A percentile compares a stretch with the other conserved stretches of the same genome.
These are phyloP conservation scores for Mycena alexandri DNA, from an alignment of 768 basidiomycete genomes.

Conservation along the genomic window DNA sequence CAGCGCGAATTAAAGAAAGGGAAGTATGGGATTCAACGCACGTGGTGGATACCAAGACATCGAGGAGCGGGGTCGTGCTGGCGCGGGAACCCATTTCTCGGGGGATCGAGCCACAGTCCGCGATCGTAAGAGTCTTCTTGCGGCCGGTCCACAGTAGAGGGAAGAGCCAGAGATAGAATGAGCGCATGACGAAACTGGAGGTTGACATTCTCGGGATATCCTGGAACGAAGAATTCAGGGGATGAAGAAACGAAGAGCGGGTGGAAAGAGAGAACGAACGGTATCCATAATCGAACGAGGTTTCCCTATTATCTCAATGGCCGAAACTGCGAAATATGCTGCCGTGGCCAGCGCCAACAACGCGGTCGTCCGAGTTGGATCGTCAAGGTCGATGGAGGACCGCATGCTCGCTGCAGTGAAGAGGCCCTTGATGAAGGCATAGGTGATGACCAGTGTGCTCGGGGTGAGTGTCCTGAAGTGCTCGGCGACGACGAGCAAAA, in stretches of 20 bases:
- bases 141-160: constrained; percentile 29
- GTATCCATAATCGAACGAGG: neutral
- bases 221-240: too few relatives aligned
- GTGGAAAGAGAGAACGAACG: neutral
- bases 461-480: neutral
- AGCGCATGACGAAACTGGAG: constrained; percentile 11
- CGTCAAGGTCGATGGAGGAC: neutral
- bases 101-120: constrained; percentile 20
- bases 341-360: neutral
- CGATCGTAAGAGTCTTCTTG: constrained; percentile 11
- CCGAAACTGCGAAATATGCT: neutral
- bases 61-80: constrained; percentile 7
- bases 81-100: neutral
- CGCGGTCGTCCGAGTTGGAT: neutral
- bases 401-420: constrained; percentile 12
- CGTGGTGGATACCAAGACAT: neutral
- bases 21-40: constrained; percentile 4
- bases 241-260: too few relatives aligned
- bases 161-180: constrained; percentile 23
- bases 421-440: constrained; percentile 2
- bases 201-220: constrained; percentile 11
- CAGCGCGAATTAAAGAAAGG: neutral
- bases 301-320: constrained; percentile 1
- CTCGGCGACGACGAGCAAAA: neutral
- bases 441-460: constrained; percentile 17